These are phyloP conservation scores for Huiozyma sinensis DNA, from an alignment of 805 yeast species.

Conservation along the genomic window DNA sequence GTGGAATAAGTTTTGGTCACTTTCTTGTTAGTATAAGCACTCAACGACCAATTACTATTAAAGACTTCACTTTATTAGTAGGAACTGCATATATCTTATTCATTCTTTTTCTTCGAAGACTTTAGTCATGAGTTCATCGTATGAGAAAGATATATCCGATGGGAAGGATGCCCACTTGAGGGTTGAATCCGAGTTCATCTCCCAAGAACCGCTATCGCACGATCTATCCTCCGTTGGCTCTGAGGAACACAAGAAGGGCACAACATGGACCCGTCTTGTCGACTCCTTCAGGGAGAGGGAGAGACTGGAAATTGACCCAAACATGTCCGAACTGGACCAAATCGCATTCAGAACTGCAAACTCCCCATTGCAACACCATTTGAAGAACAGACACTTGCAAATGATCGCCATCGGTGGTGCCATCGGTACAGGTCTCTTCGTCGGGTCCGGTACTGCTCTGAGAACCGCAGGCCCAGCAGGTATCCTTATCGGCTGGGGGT, in stretches of 20 bases:
- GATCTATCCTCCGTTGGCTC: neutral
- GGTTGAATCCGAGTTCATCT: constrained; percentile 1
- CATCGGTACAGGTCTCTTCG: constrained; percentile 68
- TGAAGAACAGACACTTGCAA: constrained; percentile 46
- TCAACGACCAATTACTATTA: too few species aligned
- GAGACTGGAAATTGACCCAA: constrained; percentile 35
- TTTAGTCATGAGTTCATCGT: neutral
- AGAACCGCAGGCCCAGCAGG: constrained; percentile 62
- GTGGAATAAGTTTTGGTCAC: too few species aligned
- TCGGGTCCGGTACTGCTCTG: constrained; percentile 57
- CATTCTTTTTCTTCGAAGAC: too few species aligned
- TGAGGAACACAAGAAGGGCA: neutral
- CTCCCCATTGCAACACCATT: constrained; percentile 45
- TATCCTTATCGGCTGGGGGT: constrained; percentile 41
- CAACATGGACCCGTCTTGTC: neutral
- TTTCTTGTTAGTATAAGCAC: too few species aligned
- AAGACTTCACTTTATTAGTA: too few species aligned
- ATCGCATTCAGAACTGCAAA: constrained; percentile 37
- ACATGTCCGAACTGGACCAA: constrained; percentile 34
- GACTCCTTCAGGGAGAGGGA: constrained; percentile 39
- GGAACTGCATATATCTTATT: too few species aligned
- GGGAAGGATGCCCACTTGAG: neutral
- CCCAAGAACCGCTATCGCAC: constrained; percentile 1
- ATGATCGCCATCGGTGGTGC: constrained; percentile 66
- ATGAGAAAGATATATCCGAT: constrained; percentile 1